phyloP scores from a whole-genome alignment of 2,329 filamentous ascomycete genomes.

The Aphanoascus verrucosus region DNA sequence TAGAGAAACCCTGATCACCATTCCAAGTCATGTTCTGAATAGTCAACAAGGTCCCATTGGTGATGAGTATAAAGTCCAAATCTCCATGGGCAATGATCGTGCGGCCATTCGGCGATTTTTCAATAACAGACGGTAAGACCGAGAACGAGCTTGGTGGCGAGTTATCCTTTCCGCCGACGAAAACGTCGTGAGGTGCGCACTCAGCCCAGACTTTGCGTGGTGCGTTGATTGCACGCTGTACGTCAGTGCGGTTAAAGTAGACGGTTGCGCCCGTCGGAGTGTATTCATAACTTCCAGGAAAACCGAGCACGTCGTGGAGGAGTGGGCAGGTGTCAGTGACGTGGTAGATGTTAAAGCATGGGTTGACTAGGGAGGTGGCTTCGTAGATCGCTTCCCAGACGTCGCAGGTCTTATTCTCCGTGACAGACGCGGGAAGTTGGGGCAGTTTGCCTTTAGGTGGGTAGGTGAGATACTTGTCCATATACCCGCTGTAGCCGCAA shows the following conservation, averaged over 20 bases:
- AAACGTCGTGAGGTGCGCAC: constrained; percentile 42
- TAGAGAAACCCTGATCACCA: constrained; percentile 58
- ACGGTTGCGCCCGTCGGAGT: constrained; percentile 50
- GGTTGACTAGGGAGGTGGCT: constrained; percentile 52
- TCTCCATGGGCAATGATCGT: constrained; percentile 64
- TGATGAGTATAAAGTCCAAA: constrained; percentile 57
- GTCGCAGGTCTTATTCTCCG: constrained; percentile 41
- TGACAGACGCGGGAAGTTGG: constrained; percentile 35
- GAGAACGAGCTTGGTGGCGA: constrained; percentile 44
- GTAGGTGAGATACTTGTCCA: constrained; percentile 50
- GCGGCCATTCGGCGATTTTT: constrained; percentile 49
- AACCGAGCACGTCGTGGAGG: constrained; percentile 57
- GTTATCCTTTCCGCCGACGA: constrained; percentile 34
- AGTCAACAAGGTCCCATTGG: constrained; percentile 58
- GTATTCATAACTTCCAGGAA: constrained; percentile 56
- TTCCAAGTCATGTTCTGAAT: constrained; percentile 78
- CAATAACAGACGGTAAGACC: constrained; percentile 60
- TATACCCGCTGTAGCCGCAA: constrained; percentile 39
- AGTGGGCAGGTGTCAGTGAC: constrained; percentile 61
- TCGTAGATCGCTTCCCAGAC: constrained; percentile 47
- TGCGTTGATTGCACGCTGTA: constrained; percentile 58
- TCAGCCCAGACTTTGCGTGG: constrained; percentile 47
- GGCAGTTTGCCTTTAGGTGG: constrained; percentile 52
- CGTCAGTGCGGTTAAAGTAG: constrained; percentile 62
- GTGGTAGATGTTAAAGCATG: constrained; percentile 70